Percentiles rank a stretch among this genome's conserved stretches.
phyloP scores from a whole-genome alignment of 2,329 filamentous ascomycete genomes.

The Hirsutella minnesotensis region DNA sequence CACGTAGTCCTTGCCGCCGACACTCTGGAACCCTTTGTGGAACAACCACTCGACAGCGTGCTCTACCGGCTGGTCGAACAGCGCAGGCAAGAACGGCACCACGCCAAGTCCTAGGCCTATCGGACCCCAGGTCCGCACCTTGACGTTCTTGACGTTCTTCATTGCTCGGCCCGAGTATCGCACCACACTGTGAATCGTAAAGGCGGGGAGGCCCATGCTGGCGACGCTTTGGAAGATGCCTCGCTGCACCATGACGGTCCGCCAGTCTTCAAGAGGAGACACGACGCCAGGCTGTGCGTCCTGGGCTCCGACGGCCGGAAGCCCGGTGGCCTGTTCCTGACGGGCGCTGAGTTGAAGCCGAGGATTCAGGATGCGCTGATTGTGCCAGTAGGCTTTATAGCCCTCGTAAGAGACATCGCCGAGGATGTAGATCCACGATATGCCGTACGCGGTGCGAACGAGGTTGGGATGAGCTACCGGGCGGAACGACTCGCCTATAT shows the following conservation, averaged over 20 bases:
- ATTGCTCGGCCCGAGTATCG: slow-evolving; percentile 78
- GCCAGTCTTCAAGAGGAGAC: slow-evolving; percentile 75
- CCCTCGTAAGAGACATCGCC: slow-evolving; percentile 90
- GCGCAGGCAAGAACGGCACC: slow-evolving; percentile 70
- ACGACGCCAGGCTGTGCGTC: slow-evolving; percentile 28
- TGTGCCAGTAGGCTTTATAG: slow-evolving; percentile 86
- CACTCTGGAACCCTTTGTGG: slow-evolving; percentile 64
- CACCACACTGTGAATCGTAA: slow-evolving; percentile 89
- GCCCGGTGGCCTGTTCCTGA: slow-evolving; percentile 36
- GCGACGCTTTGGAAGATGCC: slow-evolving; percentile 84
- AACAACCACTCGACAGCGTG: slow-evolving; percentile 84
- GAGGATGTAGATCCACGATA: slow-evolving; percentile 86
- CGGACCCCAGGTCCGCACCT: slow-evolving; percentile 72
- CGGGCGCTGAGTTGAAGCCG: slow-evolving; percentile 41
- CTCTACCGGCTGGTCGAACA: slow-evolving; percentile 91
- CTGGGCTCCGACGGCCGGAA: slow-evolving; percentile 20
- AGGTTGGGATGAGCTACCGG: slow-evolving; percentile 80
- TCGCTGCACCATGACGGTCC: slow-evolving; percentile 82
- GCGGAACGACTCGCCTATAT: slow-evolving; percentile 92
- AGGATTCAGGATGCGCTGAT: slow-evolving; percentile 65
- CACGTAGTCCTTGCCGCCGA: slow-evolving; percentile 52
- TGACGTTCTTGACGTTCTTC: slow-evolving; percentile 67
- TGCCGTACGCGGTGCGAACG: slow-evolving; percentile 71
- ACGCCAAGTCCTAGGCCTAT: slow-evolving; percentile 71
- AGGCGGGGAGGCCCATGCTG: slow-evolving; percentile 86